A percentile compares a stretch with the other conserved stretches of the same genome.
These are phyloP conservation scores for Fusarium aywerte DNA, from an alignment of 2,329 filamentous ascomycete species.

Conservation along the genomic window DNA sequence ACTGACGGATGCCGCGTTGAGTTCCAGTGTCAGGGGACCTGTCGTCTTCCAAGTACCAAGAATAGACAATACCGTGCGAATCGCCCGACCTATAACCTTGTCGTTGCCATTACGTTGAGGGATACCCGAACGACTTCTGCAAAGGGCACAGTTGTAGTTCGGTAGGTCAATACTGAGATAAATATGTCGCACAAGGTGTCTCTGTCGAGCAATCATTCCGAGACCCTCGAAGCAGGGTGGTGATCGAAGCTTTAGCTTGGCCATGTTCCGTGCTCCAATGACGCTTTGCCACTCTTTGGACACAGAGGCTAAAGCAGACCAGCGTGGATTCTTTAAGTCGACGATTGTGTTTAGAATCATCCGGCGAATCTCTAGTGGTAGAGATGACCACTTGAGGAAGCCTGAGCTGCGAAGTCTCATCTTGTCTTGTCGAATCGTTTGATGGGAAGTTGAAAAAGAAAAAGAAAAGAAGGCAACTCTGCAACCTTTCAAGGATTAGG, in stretches of 20 bases:
- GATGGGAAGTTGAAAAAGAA: neutral
- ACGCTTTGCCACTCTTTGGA: conserved; percentile 15
- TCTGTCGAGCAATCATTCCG: neutral
- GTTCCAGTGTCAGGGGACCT: neutral
- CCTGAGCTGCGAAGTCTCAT: neutral
- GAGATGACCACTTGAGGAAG: neutral
- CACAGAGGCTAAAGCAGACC: conserved; percentile 10
- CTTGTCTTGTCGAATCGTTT: neutral
- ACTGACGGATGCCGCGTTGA: neutral
- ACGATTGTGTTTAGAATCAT: neutral
- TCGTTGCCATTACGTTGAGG: accelerated
- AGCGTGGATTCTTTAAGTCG: neutral
- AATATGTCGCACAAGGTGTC: conserved; percentile 5
- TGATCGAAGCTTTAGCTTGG: neutral
- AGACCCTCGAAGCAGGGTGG: neutral
- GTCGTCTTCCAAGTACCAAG: neutral
- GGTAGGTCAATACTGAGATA: conserved; percentile 2
- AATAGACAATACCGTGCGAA: neutral
- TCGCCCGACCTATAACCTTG: neutral
- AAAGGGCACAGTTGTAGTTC: neutral
- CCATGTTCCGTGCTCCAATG: conserved; percentile 11
- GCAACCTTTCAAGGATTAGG: neutral
- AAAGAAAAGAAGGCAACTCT: neutral
- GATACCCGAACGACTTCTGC: neutral
- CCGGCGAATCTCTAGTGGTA: neutral